Base-by-base conservation (phyloP, 495 filamentous ascomycete species). In the Schizothecium vesticola region DNA sequence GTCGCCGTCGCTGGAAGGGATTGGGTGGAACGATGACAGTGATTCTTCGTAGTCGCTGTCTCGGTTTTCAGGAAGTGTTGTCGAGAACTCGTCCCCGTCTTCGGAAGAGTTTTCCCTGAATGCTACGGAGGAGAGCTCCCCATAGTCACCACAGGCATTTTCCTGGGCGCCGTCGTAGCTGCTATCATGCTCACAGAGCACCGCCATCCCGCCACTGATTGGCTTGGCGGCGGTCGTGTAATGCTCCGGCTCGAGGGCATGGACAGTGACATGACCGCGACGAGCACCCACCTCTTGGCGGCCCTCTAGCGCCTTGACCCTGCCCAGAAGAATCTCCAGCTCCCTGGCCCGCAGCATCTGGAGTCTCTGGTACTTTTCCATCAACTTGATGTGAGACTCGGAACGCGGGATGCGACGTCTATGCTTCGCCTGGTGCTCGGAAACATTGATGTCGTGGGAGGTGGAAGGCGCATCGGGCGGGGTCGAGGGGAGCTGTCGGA, bases 341-440 rank as follows among this genome's bases (percentile, higher is more conserved):
- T 82, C 80, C 1, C 69, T 72, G 4, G 75, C 60, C 11, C 74
- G 78, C 8, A 70, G 67, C 58, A 75, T 69, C n/a, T 72, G 73
- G 12, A 78, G 70, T 22, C 57, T 69, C 61, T 81, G 73, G 65
- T 81, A 79, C 21, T 73, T 77, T 5, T 61, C 63, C 21, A 75
- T 29, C 13, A 81, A 72, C 56, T 75, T 65, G 59, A 58, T 67
- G 29, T 69, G 73, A 25, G 60, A 72, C 19, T 26, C 75, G 63
- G 59, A 68, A 56, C 63, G 67, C 7, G 66, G 70, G 55, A 10
- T 43, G 3, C 43, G 24, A 2, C 25, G 64, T 22, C 3, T 57
- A 16, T 22, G 24, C 16, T 25, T 7, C 8, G 22, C 13, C 1
- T 64, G n/a, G 11, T 25, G 33, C 19, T 63, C 1, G 10, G 24